phyloP scores from a whole-genome alignment of 179 eudicot genomes.

The Carnegiea gigantea region DNA sequence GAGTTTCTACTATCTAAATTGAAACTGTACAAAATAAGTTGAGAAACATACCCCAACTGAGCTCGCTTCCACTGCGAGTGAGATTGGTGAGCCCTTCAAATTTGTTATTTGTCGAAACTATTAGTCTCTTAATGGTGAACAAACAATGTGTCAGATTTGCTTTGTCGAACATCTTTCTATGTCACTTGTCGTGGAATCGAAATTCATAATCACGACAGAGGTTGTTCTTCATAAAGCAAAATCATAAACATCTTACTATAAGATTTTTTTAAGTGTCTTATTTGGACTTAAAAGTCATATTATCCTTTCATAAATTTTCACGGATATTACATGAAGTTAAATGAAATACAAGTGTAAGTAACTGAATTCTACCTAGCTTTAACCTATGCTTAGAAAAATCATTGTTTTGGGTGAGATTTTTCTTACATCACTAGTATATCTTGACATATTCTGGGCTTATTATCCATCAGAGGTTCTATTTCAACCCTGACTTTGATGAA shows the following conservation, averaged over 20 bases:
- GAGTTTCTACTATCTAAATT: not conserved
- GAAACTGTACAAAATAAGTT: not conserved
- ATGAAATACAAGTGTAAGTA: not conserved
- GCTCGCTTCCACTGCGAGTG: not conserved
- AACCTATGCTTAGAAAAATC: not conserved
- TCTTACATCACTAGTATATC: not conserved
- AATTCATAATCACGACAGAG: no score
- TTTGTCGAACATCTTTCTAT: not conserved
- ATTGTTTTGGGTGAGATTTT: not conserved
- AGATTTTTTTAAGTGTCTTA: no score
- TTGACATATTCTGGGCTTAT: not conserved
- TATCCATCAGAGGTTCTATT: not conserved
- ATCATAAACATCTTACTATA: no score
- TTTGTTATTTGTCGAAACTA: slow-evolving; percentile 15
- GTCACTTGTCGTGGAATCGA: not conserved
- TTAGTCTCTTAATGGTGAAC: not conserved
- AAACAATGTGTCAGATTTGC: not conserved
- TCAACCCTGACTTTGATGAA: not conserved
- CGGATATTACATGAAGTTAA: no score
- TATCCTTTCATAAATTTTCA: no score
- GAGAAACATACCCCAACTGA: not conserved
- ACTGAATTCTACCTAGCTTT: not conserved
- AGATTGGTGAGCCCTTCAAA: not conserved
- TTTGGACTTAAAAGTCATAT: no score
- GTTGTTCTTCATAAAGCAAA: no score